Percentiles rank a stretch among this genome's conserved stretches.
phyloP scores from a whole-genome alignment of 169 alveolate genomes.

The Plasmodium gaboni region DNA sequence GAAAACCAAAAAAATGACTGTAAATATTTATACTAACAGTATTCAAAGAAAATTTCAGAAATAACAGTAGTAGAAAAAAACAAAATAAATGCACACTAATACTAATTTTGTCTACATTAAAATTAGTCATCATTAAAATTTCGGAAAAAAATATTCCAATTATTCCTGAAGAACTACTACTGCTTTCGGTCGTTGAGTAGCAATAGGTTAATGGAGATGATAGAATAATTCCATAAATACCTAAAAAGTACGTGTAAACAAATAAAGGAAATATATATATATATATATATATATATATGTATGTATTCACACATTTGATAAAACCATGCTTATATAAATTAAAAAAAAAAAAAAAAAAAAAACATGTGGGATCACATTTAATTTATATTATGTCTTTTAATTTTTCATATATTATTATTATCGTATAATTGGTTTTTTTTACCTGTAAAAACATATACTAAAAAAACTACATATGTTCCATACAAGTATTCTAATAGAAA shows the following conservation, averaged over 20 bases:
- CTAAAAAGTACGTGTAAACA: conserved; percentile 33
- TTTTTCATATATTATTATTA: neutral
- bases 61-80: conserved; percentile 63
- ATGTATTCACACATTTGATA: neutral
- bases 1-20: conserved; percentile 76
- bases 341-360: neutral
- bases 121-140: conserved; percentile 77
- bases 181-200: conserved; percentile 77
- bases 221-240: conserved; percentile 71
- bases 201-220: conserved; percentile 76
- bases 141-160: conserved; percentile 77
- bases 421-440: neutral
- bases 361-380: too few relatives aligned
- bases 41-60: conserved; percentile 71
- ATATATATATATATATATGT: neutral
- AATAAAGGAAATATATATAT: neutral
- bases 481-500: conserved; percentile 74
- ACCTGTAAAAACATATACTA: conserved; percentile 76
- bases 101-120: conserved; percentile 77
- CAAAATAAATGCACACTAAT: conserved; percentile 77
- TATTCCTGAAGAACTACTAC: conserved; percentile 71
- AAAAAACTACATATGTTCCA: conserved; percentile 75
- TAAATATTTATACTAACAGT: conserved; percentile 66
- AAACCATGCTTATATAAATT: neutral
- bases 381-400: neutral